Base-by-base conservation (phyloP, 1,139 yeast species). In the Pneumocystis carinii region DNA sequence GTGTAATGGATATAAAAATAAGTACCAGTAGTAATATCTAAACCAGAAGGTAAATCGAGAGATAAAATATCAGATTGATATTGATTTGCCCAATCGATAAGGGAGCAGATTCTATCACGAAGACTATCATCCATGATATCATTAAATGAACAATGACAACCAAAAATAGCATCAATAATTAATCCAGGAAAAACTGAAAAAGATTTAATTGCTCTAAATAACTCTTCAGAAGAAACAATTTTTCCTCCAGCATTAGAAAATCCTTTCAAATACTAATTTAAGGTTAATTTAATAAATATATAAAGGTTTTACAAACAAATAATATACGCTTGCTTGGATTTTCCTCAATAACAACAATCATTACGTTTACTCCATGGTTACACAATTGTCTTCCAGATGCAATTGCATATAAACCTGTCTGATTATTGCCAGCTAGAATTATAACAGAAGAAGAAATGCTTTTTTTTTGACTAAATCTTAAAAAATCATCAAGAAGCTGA, bases 91-190 rank as follows among this genome's bases (percentile, higher is more conserved):
- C 96, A 89, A 15, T 74, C 74, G 38, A 87, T 78, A 36, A 85
- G 69, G 14, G 74, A 70, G 8, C 70, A 69, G n/a, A 82, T 80
- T 4, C 74, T 73, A 37, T 75, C 71, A 24, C 39, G 38, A 37
- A 80, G 74, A 65, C 82, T 85, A 62, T 79, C 82, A 62, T 74
- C 81, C 70, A 78, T 74, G 62, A 80, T 70, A 64, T 76, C 79
- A 48, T 67, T 68, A 61, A 66, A 79, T 81, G 14, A 70, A 67
- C 62, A 88, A 74, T 87, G 95, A 68, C 83, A 87, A 1, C 96
- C 96, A 72, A 87, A 90, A 68, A 89, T 76, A 0, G 90, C 94
- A 72, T 89, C 97, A 39, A 89, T 71, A 15, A 89, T 80, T 64
- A 87, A 87, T 0, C 92, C 94, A 2, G 87, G 84, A 0, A 94